A percentile compares a stretch with the other conserved stretches of the same genome.
These are phyloP conservation scores for Galerina sulciceps DNA, from an alignment of 768 basidiomycete genomes.

Conservation along the genomic window DNA sequence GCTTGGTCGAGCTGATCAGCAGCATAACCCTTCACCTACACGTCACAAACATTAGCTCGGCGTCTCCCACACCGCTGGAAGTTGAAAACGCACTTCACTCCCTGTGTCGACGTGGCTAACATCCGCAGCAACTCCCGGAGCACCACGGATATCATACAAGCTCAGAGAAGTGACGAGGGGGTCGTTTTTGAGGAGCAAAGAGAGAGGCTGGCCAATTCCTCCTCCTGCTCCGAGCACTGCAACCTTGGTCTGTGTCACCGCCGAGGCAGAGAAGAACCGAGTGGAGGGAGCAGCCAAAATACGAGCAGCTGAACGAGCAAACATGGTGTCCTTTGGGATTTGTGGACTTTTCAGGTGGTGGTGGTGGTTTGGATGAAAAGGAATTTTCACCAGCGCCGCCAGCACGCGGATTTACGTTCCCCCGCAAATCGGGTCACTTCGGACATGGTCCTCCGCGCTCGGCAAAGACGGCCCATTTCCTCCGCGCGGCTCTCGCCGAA, in stretches of 20 bases:
- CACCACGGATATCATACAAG: constrained; percentile 94
- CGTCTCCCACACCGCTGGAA: neutral
- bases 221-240: constrained; percentile 98
- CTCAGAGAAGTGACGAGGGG: constrained; percentile 85
- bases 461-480: neutral
- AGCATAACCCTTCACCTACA: constrained; percentile 77
- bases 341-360: constrained; percentile 6
- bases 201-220: constrained; percentile 98
- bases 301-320: constrained; percentile 67
- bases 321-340: constrained; percentile 45
- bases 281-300: constrained; percentile 54
- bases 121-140: constrained; percentile 96
- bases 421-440: constrained; percentile 16
- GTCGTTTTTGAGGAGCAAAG: constrained; percentile 91
- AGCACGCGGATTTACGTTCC: constrained; percentile 3
- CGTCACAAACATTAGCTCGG: constrained; percentile 4
- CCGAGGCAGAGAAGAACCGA: constrained; percentile 78
- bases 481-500: too few relatives aligned
- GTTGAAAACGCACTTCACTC: constrained; percentile 65
- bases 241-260: constrained; percentile 80
- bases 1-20: constrained; percentile 90
- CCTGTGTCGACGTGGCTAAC: constrained; percentile 92
- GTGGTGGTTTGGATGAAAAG: constrained; percentile 22
- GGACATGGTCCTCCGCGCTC: neutral
- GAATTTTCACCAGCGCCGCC: neutral